Base-by-base conservation (phyloP, 2,329 filamentous ascomycete genomes). In the Botrytis deweyae region DNA sequence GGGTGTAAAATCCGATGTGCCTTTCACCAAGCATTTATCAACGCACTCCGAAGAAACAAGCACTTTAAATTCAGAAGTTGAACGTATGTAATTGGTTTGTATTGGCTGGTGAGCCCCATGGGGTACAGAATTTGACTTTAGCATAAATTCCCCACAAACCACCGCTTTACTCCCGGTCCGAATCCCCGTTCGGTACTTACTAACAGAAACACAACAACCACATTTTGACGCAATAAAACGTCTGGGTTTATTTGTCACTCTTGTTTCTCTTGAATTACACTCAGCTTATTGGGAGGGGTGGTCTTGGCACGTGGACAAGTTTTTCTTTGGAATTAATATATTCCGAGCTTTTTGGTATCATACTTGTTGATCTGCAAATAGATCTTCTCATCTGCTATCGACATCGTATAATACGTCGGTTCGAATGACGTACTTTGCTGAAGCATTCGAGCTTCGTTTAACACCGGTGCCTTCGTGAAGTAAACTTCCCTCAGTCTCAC, bases 351-450 rank as follows among this genome's bases (percentile, higher is more conserved):
- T 33, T 44, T 69, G 66, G n/a, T 44, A 58, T 69, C 49, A 58
- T 42, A 33, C n/a, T 55, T 58, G 25, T 33, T 58, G 36, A 29
- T 65, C 25, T 20, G 46, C 44, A 52, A 36, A 38, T 33, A 25
- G 3, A 49, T 29, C 10, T 40, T 33, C 6, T 72, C 64, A 72
- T 67, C 59, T 62, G 29, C 64, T 42, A 76, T 80, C 78, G 46
- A 92, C 83, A 80, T 93, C 91, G 76, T 92, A 93, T 80, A 92
- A 88, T 6, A 93, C 88, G 80, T 93, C 91, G 0, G 90, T 92
- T 73, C 91, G 82, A 63, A 93, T 92, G 1, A 93, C 89, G 79
- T 93, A 93, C 80, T 88, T 88, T 1, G 91, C 91, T 22, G 77
- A 77, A 44, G 77, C 77, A 0, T 86, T 87, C 0, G 89, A 88